Evolutionary conservation across 106 monocot genomes (phyloP).

Genomic region (Dendrobium chrysotoxum): DNA sequence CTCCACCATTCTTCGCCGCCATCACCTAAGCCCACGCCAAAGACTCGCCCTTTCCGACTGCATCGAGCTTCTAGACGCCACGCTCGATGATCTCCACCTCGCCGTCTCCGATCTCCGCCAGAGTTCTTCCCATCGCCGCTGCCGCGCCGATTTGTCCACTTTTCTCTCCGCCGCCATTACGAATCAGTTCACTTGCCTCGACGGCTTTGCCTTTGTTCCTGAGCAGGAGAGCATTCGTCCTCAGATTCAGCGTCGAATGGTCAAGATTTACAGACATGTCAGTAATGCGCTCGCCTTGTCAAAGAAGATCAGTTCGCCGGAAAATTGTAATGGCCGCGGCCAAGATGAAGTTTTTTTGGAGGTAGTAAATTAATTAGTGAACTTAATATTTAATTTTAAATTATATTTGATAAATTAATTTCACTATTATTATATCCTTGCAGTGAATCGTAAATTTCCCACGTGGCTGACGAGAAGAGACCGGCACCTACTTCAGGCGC

Average conservation of each 20-base stretch:
- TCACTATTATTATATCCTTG: neutral
- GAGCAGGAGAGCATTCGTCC: constrained; percentile 16
- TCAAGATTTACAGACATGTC: constrained; percentile 41
- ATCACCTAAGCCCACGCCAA: constrained; percentile 22
- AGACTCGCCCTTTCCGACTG: constrained; percentile 62
- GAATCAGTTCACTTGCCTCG: constrained; percentile 85
- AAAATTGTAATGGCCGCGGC: neutral
- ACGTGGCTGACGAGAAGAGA: constrained; percentile 35
- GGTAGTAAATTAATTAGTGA: constrained; percentile 20
- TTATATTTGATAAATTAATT: too few species aligned
- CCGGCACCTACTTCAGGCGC: constrained; percentile 33
- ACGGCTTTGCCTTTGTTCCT: constrained; percentile 51
- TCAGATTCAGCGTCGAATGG: constrained; percentile 23
- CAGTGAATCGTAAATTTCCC: constrained; percentile 33
- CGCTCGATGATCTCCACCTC: constrained; percentile 39
- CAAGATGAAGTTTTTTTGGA: constrained; percentile 30
- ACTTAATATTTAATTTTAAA: neutral
- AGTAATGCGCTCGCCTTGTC: constrained; percentile 80
- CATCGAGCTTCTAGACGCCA: constrained; percentile 61
- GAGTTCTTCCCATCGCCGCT: neutral
- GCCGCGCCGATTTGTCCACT: constrained; percentile 33
- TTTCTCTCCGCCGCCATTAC: constrained; percentile 76
- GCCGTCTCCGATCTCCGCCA: constrained; percentile 21
- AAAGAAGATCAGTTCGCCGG: constrained; percentile 35
- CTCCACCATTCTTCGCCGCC: constrained; percentile 26